Evolutionary conservation across 306 rosid genomes (phyloP), one percentile per base, ranked within the genome.

Genomic region (Corylus avellana): DNA sequence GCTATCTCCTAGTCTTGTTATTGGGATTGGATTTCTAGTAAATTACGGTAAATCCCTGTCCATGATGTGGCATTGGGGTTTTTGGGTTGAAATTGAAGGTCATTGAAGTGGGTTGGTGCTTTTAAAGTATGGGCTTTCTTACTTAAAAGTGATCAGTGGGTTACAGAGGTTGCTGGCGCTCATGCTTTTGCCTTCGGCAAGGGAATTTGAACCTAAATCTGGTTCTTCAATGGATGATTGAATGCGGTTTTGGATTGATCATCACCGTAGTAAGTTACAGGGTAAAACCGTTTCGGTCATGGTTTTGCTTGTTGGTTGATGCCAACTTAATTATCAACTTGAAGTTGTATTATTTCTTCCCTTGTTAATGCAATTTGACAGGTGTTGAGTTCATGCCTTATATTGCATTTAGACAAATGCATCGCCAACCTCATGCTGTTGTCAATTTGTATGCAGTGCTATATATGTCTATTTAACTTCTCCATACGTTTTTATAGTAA

Each of bases 401-500:
- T 63, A 44, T 16, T 39, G 14, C 49, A 5, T 56, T 48, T 67
- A 7, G 12, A 5, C 39, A 51, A 32, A 32, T 12, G 57, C 75
- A 4, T 54, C 13, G 8, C 12, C 27, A 42, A 39, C 49, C 22
- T 63, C 50, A 67, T 67, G 5, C 29, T 9, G 72, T 13, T 67
- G 29, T 76, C 82, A 44, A 73, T 79, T 48, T 12, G 70, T 75
- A 32, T 75, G 16, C 48, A 42, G 73, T 79, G 32, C 49, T 72
- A 42, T 61, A 7, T 8, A 53, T 32, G 35, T 37, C 73, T 74
- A 57, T 61, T 47, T 72, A 29, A 46, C 53, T 70, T 77, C n/a
- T 16, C 8, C n/a, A 16, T 18, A 76, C n/a, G 7, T 50, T 50
- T 73, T 72, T 63, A 44, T 37, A 6, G 61, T 80, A 8, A 82